These are phyloP conservation scores for Leccinum discolor DNA, from an alignment of 1,284 basidiomycete species.

Conservation along the genomic window DNA sequence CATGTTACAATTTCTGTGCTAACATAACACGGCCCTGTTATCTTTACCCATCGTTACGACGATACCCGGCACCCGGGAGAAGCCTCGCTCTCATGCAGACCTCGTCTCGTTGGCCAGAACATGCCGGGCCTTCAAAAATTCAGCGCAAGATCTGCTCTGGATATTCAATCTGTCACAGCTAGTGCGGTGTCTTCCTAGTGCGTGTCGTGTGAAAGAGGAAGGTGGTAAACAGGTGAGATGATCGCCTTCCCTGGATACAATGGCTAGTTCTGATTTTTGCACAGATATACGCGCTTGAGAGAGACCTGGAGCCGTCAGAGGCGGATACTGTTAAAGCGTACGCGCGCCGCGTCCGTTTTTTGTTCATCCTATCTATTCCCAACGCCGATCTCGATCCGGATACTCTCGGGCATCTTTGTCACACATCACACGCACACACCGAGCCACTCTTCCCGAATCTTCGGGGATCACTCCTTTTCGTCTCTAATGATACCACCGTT, in stretches of 20 bases:
- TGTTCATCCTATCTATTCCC: too few relatives aligned
- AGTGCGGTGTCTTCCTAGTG: not conserved
- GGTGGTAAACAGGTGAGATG: too few relatives aligned
- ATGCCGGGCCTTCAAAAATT: not conserved
- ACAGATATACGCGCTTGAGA: constrained; percentile 1
- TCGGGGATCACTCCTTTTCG: too few relatives aligned
- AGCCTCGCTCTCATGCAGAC: not conserved
- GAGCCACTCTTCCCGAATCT: too few relatives aligned
- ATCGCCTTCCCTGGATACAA: not conserved
- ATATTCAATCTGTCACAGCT: not conserved
- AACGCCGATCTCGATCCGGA: too few relatives aligned
- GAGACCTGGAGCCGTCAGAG: not conserved
- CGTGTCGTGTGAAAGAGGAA: not conserved
- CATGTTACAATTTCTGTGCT: not conserved
- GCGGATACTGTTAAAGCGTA: too few relatives aligned
- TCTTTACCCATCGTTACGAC: not conserved
- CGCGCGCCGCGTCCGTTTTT: too few relatives aligned
- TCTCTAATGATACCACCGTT: too few relatives aligned
- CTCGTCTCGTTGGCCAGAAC: not conserved
- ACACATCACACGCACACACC: too few relatives aligned
- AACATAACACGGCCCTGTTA: not conserved
- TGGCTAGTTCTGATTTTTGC: too few relatives aligned
- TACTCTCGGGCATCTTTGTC: too few relatives aligned
- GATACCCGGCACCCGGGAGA: too few relatives aligned
- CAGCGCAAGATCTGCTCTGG: not conserved